Evolutionary conservation across 2,329 filamentous ascomycete genomes (phyloP), one percentile per base, ranked within the genome.

Genomic region (Colletotrichum simmondsii): DNA sequence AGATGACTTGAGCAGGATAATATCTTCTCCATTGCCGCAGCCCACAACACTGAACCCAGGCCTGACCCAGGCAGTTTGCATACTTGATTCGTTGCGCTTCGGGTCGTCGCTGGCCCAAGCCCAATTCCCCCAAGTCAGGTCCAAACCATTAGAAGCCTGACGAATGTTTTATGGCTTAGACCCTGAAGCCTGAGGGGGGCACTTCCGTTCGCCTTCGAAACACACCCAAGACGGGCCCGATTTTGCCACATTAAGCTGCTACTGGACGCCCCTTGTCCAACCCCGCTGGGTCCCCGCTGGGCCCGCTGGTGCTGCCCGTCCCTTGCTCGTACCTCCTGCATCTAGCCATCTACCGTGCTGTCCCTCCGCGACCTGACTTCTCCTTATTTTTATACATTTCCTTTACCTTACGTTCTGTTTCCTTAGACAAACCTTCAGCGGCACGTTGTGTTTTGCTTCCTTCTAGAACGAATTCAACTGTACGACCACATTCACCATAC

Each of bases 141-240:
- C 53, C 58, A 69, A 72, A 70, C 53, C 60, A 58, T 60, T 46
- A 65, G 67, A 49, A 68, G 28, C 62, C 71, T 73, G 68, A 73
- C 71, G 71, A 73, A 72, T 72, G 57, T 63, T 72, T 73, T 62
- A 73, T 73, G 71, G 71, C 71, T 73, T 73, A 72, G 71, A 73
- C 71, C 68, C 62, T 72, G 53, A 56, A 56, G 26, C 22, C 53
- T 28, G 71, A 72, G 71, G 63, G 37, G 37, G 66, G 61, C 65
- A 54, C 64, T 71, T 49, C 66, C 65, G 73, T 59, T 73, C 68
- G 49, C n/a, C 72, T 71, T 74, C 74, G 74, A 75, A 75, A 75
- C 74, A 75, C 72, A 74, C 74, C 74, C 72, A 75, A 75, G 64
- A 75, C 74, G 70, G 68, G 60, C 65, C 72, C 68, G 60, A 65